Evolutionary conservation across 1,139 yeast species (phyloP).

Genomic region (Taiozyma sp.): DNA sequence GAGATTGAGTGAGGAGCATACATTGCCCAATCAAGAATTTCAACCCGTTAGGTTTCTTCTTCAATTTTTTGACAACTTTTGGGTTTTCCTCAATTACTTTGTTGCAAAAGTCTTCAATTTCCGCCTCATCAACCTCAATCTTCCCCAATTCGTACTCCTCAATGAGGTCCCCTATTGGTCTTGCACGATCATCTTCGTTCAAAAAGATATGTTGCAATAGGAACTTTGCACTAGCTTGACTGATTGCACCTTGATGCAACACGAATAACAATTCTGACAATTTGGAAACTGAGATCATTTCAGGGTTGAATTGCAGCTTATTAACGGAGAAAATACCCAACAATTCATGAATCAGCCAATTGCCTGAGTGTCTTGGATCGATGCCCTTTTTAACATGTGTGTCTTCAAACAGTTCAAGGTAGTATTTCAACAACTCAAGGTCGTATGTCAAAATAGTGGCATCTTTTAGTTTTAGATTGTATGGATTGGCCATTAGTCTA

Average conservation of each 20-base stretch:
- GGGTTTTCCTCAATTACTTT: conserved; percentile 51
- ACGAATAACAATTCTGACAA: conserved; percentile 40
- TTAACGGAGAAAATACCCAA: conserved; percentile 62
- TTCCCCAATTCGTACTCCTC: conserved; percentile 49
- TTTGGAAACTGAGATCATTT: conserved; percentile 31
- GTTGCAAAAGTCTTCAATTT: conserved; percentile 46
- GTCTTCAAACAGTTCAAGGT: conserved; percentile 23
- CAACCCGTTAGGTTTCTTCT: conserved; percentile 37
- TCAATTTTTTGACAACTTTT: conserved; percentile 49
- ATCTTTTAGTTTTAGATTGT: conserved; percentile 60
- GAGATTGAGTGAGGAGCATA: conserved; percentile 74
- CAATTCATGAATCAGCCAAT: conserved; percentile 83
- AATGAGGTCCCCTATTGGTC: conserved; percentile 38
- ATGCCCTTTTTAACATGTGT: conserved; percentile 18
- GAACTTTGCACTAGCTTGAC: conserved; percentile 61
- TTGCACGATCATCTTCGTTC: conserved; percentile 27
- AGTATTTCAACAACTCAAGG: conserved; percentile 31
- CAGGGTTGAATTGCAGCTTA: conserved; percentile 34
- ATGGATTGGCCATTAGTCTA: conserved; percentile 46
- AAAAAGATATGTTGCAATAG: conserved; percentile 51
- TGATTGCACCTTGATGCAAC: conserved; percentile 34
- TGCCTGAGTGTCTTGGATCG: conserved; percentile 45
- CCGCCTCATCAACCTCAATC: conserved; percentile 31
- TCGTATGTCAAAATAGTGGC: conserved; percentile 61
- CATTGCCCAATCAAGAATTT: conserved; percentile 81